These are phyloP conservation scores for Haplosporangium gracile DNA, from an alignment of 192 early-diverging fungal genomes.

Conservation along the genomic window DNA sequence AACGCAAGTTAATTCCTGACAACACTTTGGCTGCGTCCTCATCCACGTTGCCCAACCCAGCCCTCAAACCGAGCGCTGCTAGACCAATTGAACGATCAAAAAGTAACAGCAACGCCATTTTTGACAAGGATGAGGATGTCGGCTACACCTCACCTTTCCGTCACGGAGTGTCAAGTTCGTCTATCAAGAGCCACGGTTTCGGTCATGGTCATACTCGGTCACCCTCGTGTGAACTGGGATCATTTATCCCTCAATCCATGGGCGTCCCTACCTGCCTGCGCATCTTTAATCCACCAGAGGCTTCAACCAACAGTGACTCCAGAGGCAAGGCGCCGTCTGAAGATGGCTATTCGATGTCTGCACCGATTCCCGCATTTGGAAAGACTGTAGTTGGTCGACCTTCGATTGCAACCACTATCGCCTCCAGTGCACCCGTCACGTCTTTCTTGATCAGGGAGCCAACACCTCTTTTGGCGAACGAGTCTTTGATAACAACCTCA, in stretches of 20 bases:
- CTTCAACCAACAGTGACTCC: too few species aligned
- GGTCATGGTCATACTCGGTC: conserved; percentile 13
- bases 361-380: neutral
- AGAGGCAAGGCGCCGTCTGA: conserved; percentile 2
- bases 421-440: neutral
- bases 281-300: neutral
- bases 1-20: neutral
- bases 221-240: conserved; percentile 1
- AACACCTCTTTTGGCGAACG: neutral
- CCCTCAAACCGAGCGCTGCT: neutral
- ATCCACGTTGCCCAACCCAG: neutral
- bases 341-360: neutral
- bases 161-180: conserved; percentile 17
- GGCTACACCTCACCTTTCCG: conserved; percentile 13
- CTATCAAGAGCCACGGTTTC: conserved; percentile 1
- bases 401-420: neutral
- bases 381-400: neutral
- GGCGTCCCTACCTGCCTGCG: neutral
- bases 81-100: conserved; percentile 13
- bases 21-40: neutral
- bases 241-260: neutral
- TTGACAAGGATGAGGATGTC: conserved; percentile 4
- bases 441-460: neutral
- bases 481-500: neutral
- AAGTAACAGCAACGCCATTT: neutral